A percentile compares a stretch with the other conserved stretches of the same genome.
Conservation (phyloP, 2,329 filamentous ascomycete genomes). For the Shiraia sp. region DNA sequence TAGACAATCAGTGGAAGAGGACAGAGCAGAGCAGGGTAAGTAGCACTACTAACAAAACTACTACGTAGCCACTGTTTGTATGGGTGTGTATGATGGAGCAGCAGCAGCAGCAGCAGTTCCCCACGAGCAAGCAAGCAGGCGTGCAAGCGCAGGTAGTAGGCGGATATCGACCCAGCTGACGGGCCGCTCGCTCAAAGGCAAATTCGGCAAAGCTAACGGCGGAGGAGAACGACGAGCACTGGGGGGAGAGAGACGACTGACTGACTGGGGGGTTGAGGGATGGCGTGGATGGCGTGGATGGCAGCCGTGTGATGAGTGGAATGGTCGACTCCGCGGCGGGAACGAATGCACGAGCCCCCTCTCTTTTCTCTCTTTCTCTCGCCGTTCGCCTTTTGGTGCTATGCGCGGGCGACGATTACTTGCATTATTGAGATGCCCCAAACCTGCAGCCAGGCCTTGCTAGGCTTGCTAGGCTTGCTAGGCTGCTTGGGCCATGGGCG, state of each 20-base stretch:
- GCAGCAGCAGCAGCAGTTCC: background rate
- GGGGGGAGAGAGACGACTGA: too few species aligned
- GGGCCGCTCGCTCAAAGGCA: constrained; percentile 11
- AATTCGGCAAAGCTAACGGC: constrained; percentile 15
- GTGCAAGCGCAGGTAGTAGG: background rate
- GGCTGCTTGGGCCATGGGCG: too few species aligned
- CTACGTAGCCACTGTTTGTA: too few species aligned
- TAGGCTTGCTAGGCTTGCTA: too few species aligned
- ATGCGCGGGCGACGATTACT: too few species aligned
- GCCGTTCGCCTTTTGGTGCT: too few species aligned
- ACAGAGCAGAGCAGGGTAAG: too few species aligned
- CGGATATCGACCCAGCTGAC: constrained; percentile 17
- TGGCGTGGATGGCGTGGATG: background rate
- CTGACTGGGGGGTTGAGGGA: background rate
- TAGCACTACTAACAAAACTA: background rate
- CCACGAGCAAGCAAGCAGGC: constrained; percentile 14
- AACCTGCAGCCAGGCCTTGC: too few species aligned
- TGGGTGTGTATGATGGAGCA: too few species aligned
- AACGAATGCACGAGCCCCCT: background rate
- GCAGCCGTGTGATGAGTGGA: constrained; percentile 1
- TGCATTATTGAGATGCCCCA: too few species aligned
- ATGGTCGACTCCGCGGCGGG: constrained; percentile 4
- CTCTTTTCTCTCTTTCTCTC: too few species aligned
- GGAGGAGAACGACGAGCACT: constrained; percentile 3
- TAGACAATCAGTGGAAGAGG: too few species aligned